Evolutionary conservation across 441 rosid genomes (phyloP).

Genomic region (Euphorbia celastroides): DNA sequence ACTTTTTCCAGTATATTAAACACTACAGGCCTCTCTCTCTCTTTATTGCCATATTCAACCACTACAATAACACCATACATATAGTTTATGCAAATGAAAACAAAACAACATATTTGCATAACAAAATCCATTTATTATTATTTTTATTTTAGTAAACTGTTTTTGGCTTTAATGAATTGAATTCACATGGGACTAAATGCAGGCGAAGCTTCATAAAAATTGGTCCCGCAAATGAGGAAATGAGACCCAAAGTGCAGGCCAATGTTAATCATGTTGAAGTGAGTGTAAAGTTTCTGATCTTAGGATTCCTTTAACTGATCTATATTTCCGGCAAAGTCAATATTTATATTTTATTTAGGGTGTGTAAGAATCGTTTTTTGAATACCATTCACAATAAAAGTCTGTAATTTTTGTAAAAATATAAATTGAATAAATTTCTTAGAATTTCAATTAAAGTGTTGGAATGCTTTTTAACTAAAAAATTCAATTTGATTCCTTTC

Average conservation of each 20-base stretch:
- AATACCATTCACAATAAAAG: too few species aligned
- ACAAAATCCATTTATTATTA: not conserved
- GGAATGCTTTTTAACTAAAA: too few species aligned
- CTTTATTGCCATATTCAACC: too few species aligned
- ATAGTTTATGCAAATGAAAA: not conserved
- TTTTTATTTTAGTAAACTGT: not conserved
- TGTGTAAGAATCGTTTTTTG: too few species aligned
- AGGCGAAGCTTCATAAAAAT: constrained; percentile 19
- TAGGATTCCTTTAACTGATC: constrained; percentile 18
- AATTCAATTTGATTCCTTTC: too few species aligned
- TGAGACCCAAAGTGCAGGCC: not conserved
- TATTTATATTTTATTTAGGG: too few species aligned
- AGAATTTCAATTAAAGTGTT: too few species aligned
- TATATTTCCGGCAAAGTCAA: not conserved
- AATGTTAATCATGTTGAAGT: not conserved
- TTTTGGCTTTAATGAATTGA: not conserved
- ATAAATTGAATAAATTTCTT: too few species aligned
- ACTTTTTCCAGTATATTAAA: too few species aligned
- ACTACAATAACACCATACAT: not conserved
- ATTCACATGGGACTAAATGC: constrained; percentile 23
- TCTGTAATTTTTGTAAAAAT: too few species aligned
- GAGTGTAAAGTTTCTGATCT: constrained; percentile 9
- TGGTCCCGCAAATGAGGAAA: not conserved
- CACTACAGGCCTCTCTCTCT: too few species aligned
- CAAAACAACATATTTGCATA: too few species aligned